phyloP scores from a whole-genome alignment of 2,329 filamentous ascomycete species.

The Trichoderma sp. region DNA sequence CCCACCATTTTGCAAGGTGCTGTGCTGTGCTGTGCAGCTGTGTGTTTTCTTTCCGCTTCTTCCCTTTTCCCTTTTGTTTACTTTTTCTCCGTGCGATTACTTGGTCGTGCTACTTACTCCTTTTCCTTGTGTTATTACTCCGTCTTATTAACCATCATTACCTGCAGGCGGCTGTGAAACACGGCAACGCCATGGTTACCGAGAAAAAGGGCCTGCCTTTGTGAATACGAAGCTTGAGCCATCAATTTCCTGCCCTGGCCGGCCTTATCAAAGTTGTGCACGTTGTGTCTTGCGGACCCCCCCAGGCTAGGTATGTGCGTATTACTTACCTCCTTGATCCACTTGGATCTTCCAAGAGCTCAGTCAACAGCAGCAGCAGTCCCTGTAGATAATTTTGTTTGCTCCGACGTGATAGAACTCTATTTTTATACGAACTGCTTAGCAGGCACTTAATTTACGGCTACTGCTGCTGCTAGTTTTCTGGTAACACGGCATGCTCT shows the following conservation, averaged over 20 bases:
- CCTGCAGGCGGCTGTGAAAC: slow-evolving; percentile 22
- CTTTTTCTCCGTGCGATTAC: not conserved
- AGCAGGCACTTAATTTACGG: not conserved
- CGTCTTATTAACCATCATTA: not conserved
- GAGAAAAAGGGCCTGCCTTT: not conserved
- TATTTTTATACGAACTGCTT: slow-evolving; percentile 7
- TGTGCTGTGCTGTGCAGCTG: not conserved
- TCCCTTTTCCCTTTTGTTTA: slow-evolving; percentile 17
- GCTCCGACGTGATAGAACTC: not conserved
- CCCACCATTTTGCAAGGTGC: not conserved
- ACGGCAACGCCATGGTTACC: slow-evolving; percentile 23
- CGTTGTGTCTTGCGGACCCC: slow-evolving; percentile 20
- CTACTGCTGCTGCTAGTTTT: not conserved
- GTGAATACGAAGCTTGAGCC: slow-evolving; percentile 26
- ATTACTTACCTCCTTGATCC: slow-evolving; percentile 14
- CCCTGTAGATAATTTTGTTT: slow-evolving; percentile 21
- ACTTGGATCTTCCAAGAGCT: not conserved
- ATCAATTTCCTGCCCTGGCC: slow-evolving; percentile 24
- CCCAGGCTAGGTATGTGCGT: not conserved
- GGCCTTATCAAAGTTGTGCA: slow-evolving; percentile 20
- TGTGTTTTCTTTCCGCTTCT: slow-evolving; percentile 9
- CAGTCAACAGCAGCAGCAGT: not conserved
- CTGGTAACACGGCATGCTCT: not conserved
- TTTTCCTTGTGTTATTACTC: slow-evolving; percentile 2
- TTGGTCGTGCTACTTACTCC: not conserved